Evolutionary conservation across 2,329 filamentous ascomycete genomes (phyloP).

Genomic region (Ceratocystis destructans): DNA sequence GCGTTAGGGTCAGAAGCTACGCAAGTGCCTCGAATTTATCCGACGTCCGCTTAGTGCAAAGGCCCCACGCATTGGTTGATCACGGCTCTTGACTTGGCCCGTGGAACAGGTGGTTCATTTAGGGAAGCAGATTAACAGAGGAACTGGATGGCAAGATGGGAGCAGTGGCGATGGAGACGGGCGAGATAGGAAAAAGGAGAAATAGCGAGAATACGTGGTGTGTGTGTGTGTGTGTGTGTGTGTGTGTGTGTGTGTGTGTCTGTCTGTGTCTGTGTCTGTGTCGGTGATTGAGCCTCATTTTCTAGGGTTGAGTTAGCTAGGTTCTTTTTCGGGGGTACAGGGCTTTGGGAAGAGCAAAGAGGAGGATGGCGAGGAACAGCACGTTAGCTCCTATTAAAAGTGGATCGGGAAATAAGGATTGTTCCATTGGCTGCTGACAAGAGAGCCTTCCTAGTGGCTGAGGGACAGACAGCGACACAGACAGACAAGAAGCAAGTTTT

Average conservation of each 20-base stretch:
- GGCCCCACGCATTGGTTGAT: background rate
- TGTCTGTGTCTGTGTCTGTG: background rate
- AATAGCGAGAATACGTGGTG: too few relatives aligned
- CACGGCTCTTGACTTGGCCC: background rate
- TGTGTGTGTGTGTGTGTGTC: background rate
- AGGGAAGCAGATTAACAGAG: background rate
- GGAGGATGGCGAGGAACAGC: too few relatives aligned
- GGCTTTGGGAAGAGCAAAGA: too few relatives aligned
- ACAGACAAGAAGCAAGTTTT: too few relatives aligned
- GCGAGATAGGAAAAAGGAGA: too few relatives aligned
- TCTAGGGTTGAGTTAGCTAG: too few relatives aligned
- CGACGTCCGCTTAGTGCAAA: background rate
- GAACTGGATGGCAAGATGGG: background rate
- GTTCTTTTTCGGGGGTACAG: too few relatives aligned
- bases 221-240: background rate
- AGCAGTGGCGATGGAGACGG: background rate
- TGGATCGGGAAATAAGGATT: too few relatives aligned
- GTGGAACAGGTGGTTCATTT: background rate
- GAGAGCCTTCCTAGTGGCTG: too few relatives aligned
- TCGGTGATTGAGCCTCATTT: background rate
- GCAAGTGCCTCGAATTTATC: background rate
- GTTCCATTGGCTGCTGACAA: too few relatives aligned
- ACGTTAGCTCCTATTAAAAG: too few relatives aligned
- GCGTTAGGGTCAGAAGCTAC: background rate
- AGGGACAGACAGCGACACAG: too few relatives aligned